Conservation (phyloP, 2,329 filamentous ascomycete species). For the Chaetomium sp. region DNA sequence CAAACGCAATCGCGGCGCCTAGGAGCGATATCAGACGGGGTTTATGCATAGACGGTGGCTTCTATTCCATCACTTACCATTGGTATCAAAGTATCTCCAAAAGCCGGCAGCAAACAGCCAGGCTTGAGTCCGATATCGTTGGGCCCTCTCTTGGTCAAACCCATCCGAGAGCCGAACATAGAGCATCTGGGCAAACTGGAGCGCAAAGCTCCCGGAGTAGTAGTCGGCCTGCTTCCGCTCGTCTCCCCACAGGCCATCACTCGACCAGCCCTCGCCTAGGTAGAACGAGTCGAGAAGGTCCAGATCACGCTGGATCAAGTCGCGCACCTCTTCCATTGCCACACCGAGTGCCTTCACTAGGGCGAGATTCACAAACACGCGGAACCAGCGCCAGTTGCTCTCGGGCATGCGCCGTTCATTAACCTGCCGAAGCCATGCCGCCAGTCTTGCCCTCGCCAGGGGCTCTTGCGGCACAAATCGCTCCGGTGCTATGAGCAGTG, state of each 20-base stretch:
- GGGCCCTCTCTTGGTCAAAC: background rate
- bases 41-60: no score
- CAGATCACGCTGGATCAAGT: background rate
- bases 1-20: slow-evolving; percentile 1
- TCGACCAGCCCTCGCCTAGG: background rate
- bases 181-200: background rate
- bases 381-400: slow-evolving; percentile 6
- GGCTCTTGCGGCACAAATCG: background rate
- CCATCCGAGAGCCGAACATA: background rate
- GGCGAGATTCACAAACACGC: slow-evolving; percentile 1
- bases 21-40: background rate
- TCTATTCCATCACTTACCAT: background rate
- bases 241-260: slow-evolving; percentile 1
- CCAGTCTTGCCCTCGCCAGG: background rate
- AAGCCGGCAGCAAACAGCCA: background rate
- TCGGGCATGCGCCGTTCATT: background rate
- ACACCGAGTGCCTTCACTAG: slow-evolving; percentile 2
- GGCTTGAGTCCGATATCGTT: background rate
- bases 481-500: background rate
- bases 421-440: background rate
- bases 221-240: slow-evolving; percentile 5
- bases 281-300: background rate
- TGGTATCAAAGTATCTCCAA: background rate
- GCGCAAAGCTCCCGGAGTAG: slow-evolving; percentile 3
- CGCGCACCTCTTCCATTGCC: background rate